Conservation (phyloP, 139 green algal species). For the Nannochloris sp. region DNA sequence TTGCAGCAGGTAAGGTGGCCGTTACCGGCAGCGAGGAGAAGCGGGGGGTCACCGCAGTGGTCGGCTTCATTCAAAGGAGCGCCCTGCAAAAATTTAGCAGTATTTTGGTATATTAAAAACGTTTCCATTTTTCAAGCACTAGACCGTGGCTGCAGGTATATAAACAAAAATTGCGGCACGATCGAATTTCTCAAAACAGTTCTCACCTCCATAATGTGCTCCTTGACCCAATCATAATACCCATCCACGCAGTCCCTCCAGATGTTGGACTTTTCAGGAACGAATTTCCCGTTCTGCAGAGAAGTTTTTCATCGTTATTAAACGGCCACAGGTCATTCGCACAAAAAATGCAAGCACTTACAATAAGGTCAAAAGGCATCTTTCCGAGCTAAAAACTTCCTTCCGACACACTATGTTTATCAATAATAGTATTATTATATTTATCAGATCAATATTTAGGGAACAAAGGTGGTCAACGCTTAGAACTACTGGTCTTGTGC, state of each 20-base stretch:
- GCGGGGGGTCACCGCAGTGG: conserved; percentile 86
- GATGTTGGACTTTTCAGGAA: conserved; percentile 94
- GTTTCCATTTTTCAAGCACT: not conserved
- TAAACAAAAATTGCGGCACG: not conserved
- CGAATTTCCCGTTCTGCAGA: conserved; percentile 74
- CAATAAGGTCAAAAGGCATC: no score
- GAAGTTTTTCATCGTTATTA: no score
- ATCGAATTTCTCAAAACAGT: not conserved
- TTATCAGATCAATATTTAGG: no score
- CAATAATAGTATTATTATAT: no score
- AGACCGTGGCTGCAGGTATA: not conserved
- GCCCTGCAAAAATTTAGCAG: conserved; percentile 53
- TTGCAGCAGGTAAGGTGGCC: conserved; percentile 62
- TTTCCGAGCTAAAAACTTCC: no score
- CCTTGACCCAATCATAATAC: conserved; percentile 90
- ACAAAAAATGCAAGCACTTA: no score
- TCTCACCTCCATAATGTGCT: conserved; percentile 76
- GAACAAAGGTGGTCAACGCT: no score
- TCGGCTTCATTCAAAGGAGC: conserved; percentile 86
- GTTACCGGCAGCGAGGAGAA: conserved; percentile 82
- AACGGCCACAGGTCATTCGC: no score
- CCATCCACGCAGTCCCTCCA: conserved; percentile 92
- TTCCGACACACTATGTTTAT: no score
- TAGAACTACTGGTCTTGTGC: no score
- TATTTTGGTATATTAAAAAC: not conserved